Evolutionary conservation across 2,329 filamentous ascomycete species (phyloP), one percentile per base, ranked within the genome.

Genomic region (Aspergillus candidus): DNA sequence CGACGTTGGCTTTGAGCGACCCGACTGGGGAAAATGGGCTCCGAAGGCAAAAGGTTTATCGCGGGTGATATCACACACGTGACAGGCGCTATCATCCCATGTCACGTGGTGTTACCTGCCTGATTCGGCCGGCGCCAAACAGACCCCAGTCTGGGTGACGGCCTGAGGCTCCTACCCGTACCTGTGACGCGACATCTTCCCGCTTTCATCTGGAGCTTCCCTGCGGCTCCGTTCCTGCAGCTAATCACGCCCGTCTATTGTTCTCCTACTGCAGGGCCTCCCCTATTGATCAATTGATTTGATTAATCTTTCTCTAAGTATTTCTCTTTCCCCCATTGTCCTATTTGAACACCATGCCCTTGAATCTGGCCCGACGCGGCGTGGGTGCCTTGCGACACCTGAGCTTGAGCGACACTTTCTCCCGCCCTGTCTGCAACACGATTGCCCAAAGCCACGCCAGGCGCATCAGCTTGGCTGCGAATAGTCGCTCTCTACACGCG

Each of bases 381-480:
- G 55, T 58, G 40, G 52, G 55, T 48, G 51, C 59, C 40, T 54
- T 66, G 40, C 63, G 56, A 36, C 57, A 53, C 41, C 50, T 66
- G 39, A 55, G 52, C 39, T 42, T 58, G 40, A 51, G 50, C 38
- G 48, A 57, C 43, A 55, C 44, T 38, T 51, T 57, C 32, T 42
- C 50, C 46, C 56, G 51, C 43, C 56, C 54, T 36, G 49, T 56
- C 51, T 59, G 57, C 43, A 52, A 60, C 34, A 55, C 54, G 27
- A 44, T 51, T 35, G 33, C 58, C 41, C 54, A 60, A 42, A 53
- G 48, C 41, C 57, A 63, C 40, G 51, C 60, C 33, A 48, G 55
- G 40, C 57, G 52, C 38, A 47, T 66, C 32, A 56, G 48, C 38
- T 50, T 61, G 12, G 44, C 52, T 6, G 41, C 53, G 5, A 54